Percentiles rank a stretch among this genome's conserved stretches.
These are phyloP conservation scores for Bipolaris cookei DNA, from an alignment of 2,329 filamentous ascomycete species.

Conservation along the genomic window DNA sequence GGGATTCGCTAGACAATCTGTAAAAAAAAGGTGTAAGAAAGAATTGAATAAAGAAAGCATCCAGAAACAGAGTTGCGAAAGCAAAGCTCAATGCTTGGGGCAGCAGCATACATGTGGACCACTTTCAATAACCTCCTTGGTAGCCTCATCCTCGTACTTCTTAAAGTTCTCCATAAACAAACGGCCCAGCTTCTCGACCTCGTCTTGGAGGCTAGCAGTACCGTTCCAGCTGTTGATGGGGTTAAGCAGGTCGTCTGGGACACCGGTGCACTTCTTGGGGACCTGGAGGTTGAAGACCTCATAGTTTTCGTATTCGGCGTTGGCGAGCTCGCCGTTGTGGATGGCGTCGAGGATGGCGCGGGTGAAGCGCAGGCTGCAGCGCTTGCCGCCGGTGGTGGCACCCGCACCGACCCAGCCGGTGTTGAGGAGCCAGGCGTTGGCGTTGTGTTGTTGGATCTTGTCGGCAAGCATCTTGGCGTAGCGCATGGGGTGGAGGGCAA, in stretches of 20 bases:
- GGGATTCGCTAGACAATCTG: constrained; percentile 15
- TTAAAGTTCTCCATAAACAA: constrained; percentile 98
- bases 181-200: constrained; percentile 87
- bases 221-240: constrained; percentile 92
- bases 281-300: constrained; percentile 96
- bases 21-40: constrained; percentile 10
- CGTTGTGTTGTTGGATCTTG: constrained; percentile 94
- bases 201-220: constrained; percentile 78
- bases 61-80: constrained; percentile 7
- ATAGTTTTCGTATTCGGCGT: constrained; percentile 92
- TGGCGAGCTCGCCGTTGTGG: constrained; percentile 93
- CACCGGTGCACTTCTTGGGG: constrained; percentile 87
- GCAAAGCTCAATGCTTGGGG: constrained; percentile 38
- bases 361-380: constrained; percentile 98
- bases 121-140: constrained; percentile 54
- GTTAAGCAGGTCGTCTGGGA: constrained; percentile 92
- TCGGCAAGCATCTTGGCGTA: constrained; percentile 98
- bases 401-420: constrained; percentile 96
- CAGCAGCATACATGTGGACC: constrained; percentile 53
- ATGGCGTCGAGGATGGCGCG: constrained; percentile 98
- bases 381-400: constrained; percentile 85
- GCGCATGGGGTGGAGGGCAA: constrained; percentile 98
- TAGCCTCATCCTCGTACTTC: constrained; percentile 86
- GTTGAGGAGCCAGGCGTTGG: constrained; percentile 98
- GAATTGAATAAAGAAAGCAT: constrained; percentile 13